Conservation (phyloP, 2,329 filamentous ascomycete genomes). For the Penicillium frequentans region DNA sequence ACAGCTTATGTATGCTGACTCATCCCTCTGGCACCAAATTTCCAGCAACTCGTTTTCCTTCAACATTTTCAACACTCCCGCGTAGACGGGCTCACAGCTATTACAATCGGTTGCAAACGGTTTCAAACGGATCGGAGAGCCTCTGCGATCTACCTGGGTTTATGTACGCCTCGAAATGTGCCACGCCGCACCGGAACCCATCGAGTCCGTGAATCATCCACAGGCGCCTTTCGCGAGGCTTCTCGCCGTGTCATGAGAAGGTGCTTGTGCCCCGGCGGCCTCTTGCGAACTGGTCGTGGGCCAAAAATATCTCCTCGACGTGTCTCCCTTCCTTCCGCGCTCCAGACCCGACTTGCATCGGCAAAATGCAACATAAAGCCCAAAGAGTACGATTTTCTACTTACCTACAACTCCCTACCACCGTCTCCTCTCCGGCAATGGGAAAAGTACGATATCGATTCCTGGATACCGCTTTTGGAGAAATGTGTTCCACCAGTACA, state of each 20-base stretch:
- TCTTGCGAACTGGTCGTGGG: constrained; percentile 35
- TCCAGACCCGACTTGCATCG: constrained; percentile 8
- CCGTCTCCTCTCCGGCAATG: constrained; percentile 12
- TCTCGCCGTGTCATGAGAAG: constrained; percentile 44
- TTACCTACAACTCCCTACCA: constrained; percentile 15
- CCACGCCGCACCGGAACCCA: constrained; percentile 18
- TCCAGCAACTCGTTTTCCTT: constrained; percentile 5
- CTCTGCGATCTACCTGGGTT: constrained; percentile 8
- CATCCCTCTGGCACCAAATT: constrained; percentile 10
- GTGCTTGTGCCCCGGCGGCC: constrained; percentile 38
- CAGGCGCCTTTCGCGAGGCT: constrained; percentile 24
- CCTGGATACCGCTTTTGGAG: constrained; percentile 39
- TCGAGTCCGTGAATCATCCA: constrained; percentile 31
- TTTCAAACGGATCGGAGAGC: neutral
- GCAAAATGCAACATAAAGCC: constrained; percentile 12
- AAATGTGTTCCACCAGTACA: constrained; percentile 29
- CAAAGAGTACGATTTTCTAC: constrained; percentile 21
- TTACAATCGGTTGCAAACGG: neutral
- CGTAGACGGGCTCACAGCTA: neutral
- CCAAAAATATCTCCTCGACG: constrained; percentile 12
- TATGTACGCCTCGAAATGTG: constrained; percentile 29
- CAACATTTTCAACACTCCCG: neutral
- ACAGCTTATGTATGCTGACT: constrained; percentile 1
- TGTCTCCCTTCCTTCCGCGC: constrained; percentile 4
- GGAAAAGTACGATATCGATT: constrained; percentile 24